Evolutionary conservation across 1,284 basidiomycete species (phyloP).

Genomic region (Leccinum griseonigrum): DNA sequence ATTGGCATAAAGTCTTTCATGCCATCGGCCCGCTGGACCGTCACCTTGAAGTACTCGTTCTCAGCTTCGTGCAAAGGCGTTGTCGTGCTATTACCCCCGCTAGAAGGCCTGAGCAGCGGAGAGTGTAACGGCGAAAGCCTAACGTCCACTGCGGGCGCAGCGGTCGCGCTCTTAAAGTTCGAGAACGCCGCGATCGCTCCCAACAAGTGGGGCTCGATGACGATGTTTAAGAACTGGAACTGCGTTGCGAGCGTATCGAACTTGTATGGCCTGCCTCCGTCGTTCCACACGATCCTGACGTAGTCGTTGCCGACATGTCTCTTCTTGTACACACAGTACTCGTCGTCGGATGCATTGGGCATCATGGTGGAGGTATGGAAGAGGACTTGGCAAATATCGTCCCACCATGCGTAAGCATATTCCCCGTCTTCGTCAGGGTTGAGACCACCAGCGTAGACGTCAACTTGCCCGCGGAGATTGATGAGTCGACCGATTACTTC

Average conservation of each 20-base stretch:
- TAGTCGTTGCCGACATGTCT: constrained; percentile 93
- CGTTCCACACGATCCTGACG: constrained; percentile 97
- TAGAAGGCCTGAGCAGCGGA: constrained; percentile 14
- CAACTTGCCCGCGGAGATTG: constrained; percentile 86
- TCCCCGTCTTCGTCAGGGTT: constrained; percentile 89
- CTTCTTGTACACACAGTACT: constrained; percentile 81
- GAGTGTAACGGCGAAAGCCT: constrained; percentile 25
- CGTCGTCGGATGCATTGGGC: constrained; percentile 76
- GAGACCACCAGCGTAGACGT: constrained; percentile 94
- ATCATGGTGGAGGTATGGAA: constrained; percentile 98
- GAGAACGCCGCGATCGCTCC: constrained; percentile 81
- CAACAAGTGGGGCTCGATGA: constrained; percentile 91
- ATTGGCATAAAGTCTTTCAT: constrained; percentile 92
- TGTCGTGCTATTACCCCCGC: constrained; percentile 6
- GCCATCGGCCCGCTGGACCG: constrained; percentile 78
- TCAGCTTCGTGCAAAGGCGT: constrained; percentile 51
- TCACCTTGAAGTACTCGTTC: constrained; percentile 91
- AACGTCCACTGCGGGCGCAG: constrained; percentile 9
- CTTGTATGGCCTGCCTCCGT: constrained; percentile 81
- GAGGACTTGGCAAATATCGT: constrained; percentile 93
- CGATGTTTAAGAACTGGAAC: constrained; percentile 98
- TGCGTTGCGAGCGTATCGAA: constrained; percentile 92
- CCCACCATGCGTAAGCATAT: constrained; percentile 98
- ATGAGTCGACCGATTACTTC: constrained; percentile 88
- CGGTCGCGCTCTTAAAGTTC: constrained; percentile 38